phyloP scores from a whole-genome alignment of 2,329 filamentous ascomycete species.

The Chrysoporthe puriensis region DNA sequence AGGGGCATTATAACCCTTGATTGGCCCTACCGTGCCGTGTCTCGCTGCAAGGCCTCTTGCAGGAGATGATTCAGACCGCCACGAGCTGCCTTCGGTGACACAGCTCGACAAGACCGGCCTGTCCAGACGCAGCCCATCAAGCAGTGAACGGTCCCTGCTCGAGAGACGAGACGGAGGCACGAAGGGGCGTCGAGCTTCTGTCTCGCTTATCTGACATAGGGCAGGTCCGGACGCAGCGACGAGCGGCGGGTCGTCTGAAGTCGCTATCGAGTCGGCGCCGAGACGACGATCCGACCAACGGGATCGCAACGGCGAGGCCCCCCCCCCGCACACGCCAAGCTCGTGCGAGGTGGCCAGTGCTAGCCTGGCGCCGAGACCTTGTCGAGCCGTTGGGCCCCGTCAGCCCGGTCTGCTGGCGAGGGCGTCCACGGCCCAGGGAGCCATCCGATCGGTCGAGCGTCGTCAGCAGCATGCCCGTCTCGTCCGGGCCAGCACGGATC shows the following conservation, averaged over 20 bases:
- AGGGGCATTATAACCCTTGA: not conserved
- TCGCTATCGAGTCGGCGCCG: not conserved
- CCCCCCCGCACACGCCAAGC: not conserved
- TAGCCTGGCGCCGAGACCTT: not conserved
- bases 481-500: not conserved
- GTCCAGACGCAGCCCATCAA: not conserved
- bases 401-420: not conserved
- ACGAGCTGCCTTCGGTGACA: not conserved
- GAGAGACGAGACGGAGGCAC: not conserved
- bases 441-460: not conserved
- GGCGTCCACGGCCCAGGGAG: not conserved
- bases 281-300: not conserved
- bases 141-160: not conserved
- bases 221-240: not conserved
- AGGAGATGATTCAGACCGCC: not conserved
- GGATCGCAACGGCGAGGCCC: not conserved
- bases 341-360: not conserved
- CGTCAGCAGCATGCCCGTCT: not conserved
- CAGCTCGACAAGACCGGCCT: too few species aligned
- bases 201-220: not conserved
- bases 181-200: not conserved
- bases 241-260: not conserved
- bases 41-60: not conserved
- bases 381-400: not conserved
- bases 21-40: not conserved